Evolutionary conservation across 2,329 filamentous ascomycete genomes (phyloP).

Genomic region (Beauveria brongniartii): DNA sequence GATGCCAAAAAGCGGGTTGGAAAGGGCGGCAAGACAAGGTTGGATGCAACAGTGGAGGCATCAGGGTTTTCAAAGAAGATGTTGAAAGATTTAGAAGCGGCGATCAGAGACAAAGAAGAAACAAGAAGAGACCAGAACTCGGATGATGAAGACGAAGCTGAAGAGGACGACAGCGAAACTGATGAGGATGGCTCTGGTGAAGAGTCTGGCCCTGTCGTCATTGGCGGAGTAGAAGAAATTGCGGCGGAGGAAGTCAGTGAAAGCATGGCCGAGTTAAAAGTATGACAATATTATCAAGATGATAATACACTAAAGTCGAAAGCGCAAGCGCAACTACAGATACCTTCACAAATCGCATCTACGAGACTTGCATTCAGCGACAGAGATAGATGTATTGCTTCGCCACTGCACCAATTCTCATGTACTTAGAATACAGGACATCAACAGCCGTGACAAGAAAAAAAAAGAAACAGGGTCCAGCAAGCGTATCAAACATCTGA

Average conservation of each 20-base stretch:
- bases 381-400: slow-evolving; percentile 4
- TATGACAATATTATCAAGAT: slow-evolving; percentile 14
- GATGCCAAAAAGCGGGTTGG: slow-evolving; percentile 70
- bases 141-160: slow-evolving; percentile 19
- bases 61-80: slow-evolving; percentile 97
- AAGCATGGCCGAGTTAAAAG: slow-evolving; percentile 21
- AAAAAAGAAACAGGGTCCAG: slow-evolving; percentile 21
- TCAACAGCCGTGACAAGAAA: slow-evolving; percentile 20
- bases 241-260: slow-evolving; percentile 16
- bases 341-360: neutral
- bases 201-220: slow-evolving; percentile 16
- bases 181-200: slow-evolving; percentile 17
- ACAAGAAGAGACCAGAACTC: slow-evolving; percentile 29
- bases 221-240: slow-evolving; percentile 15
- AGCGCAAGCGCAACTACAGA: neutral
- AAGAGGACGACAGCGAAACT: slow-evolving; percentile 19
- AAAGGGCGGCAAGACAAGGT: slow-evolving; percentile 54
- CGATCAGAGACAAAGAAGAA: slow-evolving; percentile 71
- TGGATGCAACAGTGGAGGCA: slow-evolving; percentile 85
- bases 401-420: neutral
- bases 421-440: slow-evolving; percentile 31
- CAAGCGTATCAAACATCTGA: slow-evolving; percentile 26
- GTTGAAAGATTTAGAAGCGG: slow-evolving; percentile 85
- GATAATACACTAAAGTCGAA: neutral
- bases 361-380: neutral